phyloP scores from a whole-genome alignment of 495 filamentous ascomycete genomes.

The Lophiotrema nucula region DNA sequence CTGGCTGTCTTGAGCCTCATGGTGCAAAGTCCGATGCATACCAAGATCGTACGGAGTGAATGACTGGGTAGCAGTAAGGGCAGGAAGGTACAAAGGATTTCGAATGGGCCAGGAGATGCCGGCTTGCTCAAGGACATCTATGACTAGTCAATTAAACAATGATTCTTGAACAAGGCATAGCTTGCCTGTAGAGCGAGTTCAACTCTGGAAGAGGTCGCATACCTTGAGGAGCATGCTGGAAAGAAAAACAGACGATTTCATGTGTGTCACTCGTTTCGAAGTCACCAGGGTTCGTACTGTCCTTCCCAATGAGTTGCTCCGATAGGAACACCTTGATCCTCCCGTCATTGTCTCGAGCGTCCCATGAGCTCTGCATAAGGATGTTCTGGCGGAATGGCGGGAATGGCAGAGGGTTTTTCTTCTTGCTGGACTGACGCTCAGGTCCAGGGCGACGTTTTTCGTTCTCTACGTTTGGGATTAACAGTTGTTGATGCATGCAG shows the following conservation, averaged over 20 bases:
- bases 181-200: too few relatives aligned
- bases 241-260: constrained; percentile 72
- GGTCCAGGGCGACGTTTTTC: constrained; percentile 7
- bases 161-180: constrained; percentile 19
- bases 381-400: constrained; percentile 72
- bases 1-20: not conserved
- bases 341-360: constrained; percentile 66
- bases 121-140: constrained; percentile 71
- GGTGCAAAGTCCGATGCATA: not conserved
- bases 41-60: too few relatives aligned
- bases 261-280: constrained; percentile 17
- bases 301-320: constrained; percentile 45
- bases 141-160: constrained; percentile 10
- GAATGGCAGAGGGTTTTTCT: constrained; percentile 56
- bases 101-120: constrained; percentile 79
- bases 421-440: constrained; percentile 7
- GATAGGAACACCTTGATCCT: constrained; percentile 76
- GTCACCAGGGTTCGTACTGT: not conserved
- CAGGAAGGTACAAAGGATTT: constrained; percentile 60
- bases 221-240: constrained; percentile 84
- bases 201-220: too few relatives aligned
- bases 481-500: not conserved
- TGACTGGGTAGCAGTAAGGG: not conserved
- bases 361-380: constrained; percentile 69
- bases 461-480: constrained; percentile 52